Base-by-base conservation (phyloP, 2,329 filamentous ascomycete species). In the Cladosporium austrohemisphaericum region DNA sequence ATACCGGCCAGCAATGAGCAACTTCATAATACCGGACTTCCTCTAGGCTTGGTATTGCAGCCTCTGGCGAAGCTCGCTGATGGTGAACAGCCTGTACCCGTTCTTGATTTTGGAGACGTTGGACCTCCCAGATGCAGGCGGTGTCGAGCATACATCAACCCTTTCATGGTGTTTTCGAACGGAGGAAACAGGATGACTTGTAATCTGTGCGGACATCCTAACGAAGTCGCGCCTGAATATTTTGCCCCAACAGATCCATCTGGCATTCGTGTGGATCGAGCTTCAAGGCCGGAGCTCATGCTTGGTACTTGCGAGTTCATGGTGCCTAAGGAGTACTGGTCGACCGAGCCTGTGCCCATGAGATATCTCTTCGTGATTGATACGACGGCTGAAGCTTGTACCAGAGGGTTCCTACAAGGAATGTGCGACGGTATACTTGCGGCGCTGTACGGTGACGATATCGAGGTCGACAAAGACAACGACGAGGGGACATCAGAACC, bases 251-350 rank as follows among this genome's bases (percentile, higher is more conserved):
- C 88, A 20, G 92, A 88, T 61, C 88, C 88, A 4, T 84, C 88
- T 50, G 93, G 93, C 14, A 81, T 89, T 33, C 84, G 93, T 50
- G 83, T 95, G 41, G 93, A 98, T 69, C 82, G 93, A 41, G 80
- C 91, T 64, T 86, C 94, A 65, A 80, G 93, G 45, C 91, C 92
- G 0, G 93, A 98, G 71, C 76, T 98, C 60, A 88, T 85, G 61
- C 80, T 88, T 50, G 93, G 93, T 29, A 97, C 93, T 0, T 92
- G 97, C 37, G 93, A 98, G 65, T 98, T 95, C 65, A 77, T 93
- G 52, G 94, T 98, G 11, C 93, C 93, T 13, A 97, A 96, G 72
- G 93, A 98, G 71, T 98, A 98, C 71, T 98, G 91, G 88, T 92
- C 89, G 19, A 93, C 92, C 68, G 86, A 94, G 65, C 93, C 93